Base-by-base conservation (phyloP, 352 stramenopile species). In the Globisporangium viniferum region DNA sequence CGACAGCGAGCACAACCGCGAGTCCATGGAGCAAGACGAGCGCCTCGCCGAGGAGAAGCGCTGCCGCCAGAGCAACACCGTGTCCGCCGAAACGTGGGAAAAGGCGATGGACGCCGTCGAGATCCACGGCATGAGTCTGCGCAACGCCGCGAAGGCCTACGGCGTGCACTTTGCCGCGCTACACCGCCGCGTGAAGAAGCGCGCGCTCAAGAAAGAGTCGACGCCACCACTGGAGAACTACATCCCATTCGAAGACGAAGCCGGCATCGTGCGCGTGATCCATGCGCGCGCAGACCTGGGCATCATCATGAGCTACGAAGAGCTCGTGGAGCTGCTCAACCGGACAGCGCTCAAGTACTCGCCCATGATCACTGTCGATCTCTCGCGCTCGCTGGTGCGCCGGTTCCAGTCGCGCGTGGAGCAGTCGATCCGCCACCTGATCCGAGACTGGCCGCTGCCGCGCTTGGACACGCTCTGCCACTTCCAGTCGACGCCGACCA, bases 161-260 rank as follows among this genome's bases (percentile, higher is more conserved):
- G 80, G 79, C 10, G 80, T 90, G 35, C 81, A 90, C 67, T 90
- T 90, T 58, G 82, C 82, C 1, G 81, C 84, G n/a, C 75, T 92
- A 18, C 76, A 90, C 60, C 81, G 84, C 31, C 77, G 80, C 4
- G 67, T 90, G 18, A 92, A 92, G 72, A 92, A 90, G 66, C 79
- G 84, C 2, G 75, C 80, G 56, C 71, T 75, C 27, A 72, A 82
- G 59, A 86, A 81, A 51, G 59, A 80, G 14, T 76, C 65, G 22
- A 53, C 76, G 33, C 72, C 75, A 1, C 77, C 71, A 36, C 75
- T 86, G 5, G 78, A 86, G 57, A 77, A 82, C 24, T 92, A 90
- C 59, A 86, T 67, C 49, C 31, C 80, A 8, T 84, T 86, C 14
- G 84, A 90, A 56, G 86, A 94, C 65, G 84, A 90, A 71, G 77